Conservation (phyloP, 164 flowering plant species). For the Piper longum region DNA sequence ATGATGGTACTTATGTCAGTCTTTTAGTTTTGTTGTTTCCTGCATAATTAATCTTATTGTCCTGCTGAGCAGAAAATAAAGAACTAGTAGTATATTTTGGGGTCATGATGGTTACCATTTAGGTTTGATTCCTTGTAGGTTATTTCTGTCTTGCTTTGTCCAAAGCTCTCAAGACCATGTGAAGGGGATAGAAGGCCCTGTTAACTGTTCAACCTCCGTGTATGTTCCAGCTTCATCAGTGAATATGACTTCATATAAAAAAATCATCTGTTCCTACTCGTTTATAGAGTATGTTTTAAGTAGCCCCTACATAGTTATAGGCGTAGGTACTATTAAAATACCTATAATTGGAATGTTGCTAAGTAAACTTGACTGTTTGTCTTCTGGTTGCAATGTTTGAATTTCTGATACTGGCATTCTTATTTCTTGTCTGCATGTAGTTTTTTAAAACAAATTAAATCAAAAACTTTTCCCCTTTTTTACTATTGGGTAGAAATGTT, state of each 20-base stretch:
- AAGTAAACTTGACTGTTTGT: no score
- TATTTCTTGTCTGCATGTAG: not conserved
- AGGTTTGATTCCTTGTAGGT: slow-evolving; percentile 22
- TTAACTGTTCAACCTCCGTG: slow-evolving; percentile 52
- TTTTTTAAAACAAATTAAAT: not conserved
- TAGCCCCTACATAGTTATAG: no score
- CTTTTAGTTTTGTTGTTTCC: not conserved
- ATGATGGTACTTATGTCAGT: slow-evolving; percentile 38
- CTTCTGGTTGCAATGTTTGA: not conserved
- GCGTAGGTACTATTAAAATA: no score
- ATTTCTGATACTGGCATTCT: not conserved
- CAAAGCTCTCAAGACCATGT: slow-evolving; percentile 54
- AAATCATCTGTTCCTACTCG: not conserved
- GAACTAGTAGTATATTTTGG: not conserved
- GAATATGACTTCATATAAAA: not conserved
- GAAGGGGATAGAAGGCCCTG: slow-evolving; percentile 38
- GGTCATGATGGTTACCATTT: slow-evolving; percentile 1
- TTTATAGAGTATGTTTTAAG: no score
- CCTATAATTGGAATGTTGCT: no score
- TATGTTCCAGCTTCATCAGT: slow-evolving; percentile 14
- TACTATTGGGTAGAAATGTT: not conserved
- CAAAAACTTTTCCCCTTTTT: not conserved
- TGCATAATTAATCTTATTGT: no score
- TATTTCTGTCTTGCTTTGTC: slow-evolving; percentile 50
- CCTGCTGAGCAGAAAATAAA: not conserved